A percentile compares a stretch with the other conserved stretches of the same genome.
Evolutionary conservation across 2,329 filamentous ascomycete species (phyloP).

Genomic region (Talaromyces marneffei): DNA sequence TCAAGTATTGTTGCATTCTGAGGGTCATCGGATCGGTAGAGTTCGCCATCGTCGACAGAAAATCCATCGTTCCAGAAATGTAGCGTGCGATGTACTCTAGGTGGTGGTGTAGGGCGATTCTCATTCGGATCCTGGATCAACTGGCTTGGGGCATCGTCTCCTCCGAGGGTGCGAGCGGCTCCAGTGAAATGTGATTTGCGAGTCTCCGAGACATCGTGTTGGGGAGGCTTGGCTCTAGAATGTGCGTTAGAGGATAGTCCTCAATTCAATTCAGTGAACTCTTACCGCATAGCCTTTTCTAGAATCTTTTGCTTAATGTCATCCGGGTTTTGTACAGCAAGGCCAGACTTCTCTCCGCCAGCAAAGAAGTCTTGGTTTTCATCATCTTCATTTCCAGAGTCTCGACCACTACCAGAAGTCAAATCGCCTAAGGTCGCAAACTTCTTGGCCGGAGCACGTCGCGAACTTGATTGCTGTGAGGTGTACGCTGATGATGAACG

Average conservation of each 20-base stretch:
- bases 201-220: slow-evolving; percentile 41
- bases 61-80: slow-evolving; percentile 63
- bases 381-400: slow-evolving; percentile 48
- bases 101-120: slow-evolving; percentile 36
- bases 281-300: slow-evolving; percentile 40
- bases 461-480: slow-evolving; percentile 24
- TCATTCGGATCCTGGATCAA: slow-evolving; percentile 49
- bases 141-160: slow-evolving; percentile 56
- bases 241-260: slow-evolving; percentile 1
- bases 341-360: slow-evolving; percentile 62
- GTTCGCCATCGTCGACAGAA: slow-evolving; percentile 59
- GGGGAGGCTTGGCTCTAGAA: slow-evolving; percentile 26
- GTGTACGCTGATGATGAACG: slow-evolving; percentile 28
- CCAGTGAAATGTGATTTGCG: slow-evolving; percentile 51
- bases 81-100: slow-evolving; percentile 53
- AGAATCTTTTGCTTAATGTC: slow-evolving; percentile 48
- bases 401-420: slow-evolving; percentile 28
- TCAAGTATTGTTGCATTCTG: slow-evolving; percentile 56
- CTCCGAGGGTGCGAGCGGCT: slow-evolving; percentile 59
- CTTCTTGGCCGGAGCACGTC: slow-evolving; percentile 37
- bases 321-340: slow-evolving; percentile 61
- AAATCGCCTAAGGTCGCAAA: slow-evolving; percentile 46
- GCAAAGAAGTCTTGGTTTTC: slow-evolving; percentile 56
- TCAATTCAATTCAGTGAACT: neutral
- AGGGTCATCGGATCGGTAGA: slow-evolving; percentile 59